Evolutionary conservation across 2,329 filamentous ascomycete species (phyloP).

Genomic region (Neonectria faginata): DNA sequence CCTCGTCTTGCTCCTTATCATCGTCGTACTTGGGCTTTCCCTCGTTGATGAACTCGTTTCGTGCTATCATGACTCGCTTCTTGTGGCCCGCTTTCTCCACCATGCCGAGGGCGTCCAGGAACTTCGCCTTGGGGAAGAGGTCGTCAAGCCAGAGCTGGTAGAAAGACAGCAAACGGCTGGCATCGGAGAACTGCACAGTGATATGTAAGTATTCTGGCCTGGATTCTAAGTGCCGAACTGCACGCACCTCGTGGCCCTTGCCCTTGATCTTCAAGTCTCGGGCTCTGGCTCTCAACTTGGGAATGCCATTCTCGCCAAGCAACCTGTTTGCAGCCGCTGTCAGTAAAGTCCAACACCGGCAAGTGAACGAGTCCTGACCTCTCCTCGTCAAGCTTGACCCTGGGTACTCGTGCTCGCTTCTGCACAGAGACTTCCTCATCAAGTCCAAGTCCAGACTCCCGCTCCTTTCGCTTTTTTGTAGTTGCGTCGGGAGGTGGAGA

Average conservation of each 20-base stretch:
- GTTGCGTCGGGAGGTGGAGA: slow-evolving; percentile 57
- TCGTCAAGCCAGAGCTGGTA: slow-evolving; percentile 99
- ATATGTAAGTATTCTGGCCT: slow-evolving; percentile 17
- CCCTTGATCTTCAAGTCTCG: slow-evolving; percentile 84
- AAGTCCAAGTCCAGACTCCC: slow-evolving; percentile 74
- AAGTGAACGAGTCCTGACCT: slow-evolving; percentile 59
- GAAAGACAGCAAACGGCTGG: slow-evolving; percentile 82
- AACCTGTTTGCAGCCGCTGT: slow-evolving; percentile 62
- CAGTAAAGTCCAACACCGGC: neutral
- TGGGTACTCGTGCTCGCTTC: slow-evolving; percentile 77
- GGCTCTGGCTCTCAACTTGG: slow-evolving; percentile 79
- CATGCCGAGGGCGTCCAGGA: slow-evolving; percentile 87
- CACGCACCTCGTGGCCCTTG: slow-evolving; percentile 86
- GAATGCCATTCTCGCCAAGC: slow-evolving; percentile 86
- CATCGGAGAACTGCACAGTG: slow-evolving; percentile 78
- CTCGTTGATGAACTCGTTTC: slow-evolving; percentile 88
- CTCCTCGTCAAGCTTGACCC: slow-evolving; percentile 87
- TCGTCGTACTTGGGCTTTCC: slow-evolving; percentile 65
- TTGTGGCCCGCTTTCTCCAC: slow-evolving; percentile 95
- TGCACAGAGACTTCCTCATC: slow-evolving; percentile 87
- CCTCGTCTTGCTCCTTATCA: slow-evolving; percentile 44
- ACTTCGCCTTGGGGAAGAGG: slow-evolving; percentile 93
- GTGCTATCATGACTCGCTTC: slow-evolving; percentile 78
- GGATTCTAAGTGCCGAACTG: neutral
- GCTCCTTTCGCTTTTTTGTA: slow-evolving; percentile 62